Base-by-base conservation (phyloP, 352 stramenopile genomes). In the Globisporangium heterothallicum region DNA sequence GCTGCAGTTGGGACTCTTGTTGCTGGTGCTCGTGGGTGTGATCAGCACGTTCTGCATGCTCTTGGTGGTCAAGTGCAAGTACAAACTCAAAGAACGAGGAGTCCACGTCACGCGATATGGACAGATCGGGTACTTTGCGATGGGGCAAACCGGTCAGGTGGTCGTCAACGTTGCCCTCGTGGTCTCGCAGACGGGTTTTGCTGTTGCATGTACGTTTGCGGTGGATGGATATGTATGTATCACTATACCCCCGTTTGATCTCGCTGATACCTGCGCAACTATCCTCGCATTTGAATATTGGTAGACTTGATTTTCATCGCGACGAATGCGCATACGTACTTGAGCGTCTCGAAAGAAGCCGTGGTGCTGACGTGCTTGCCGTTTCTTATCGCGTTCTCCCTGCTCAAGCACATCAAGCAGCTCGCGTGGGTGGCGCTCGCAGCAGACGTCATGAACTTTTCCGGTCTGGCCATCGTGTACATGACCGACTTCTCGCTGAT, bases 241-340 rank as follows among this genome's bases (percentile, higher is more conserved):
- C 19, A 46, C 6, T n/a, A 26, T 3, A 29, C 19, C 24, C 3
- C 7, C 19, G 41, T 46, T 9, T 46, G 18, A n/a, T 24, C 41
- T 3, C 19, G 13, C 41, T 46, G 41, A 1, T 62, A 24, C 24
- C 26, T 2, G 13, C 24, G 21, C 35, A n/a, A n/a, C n/a, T n/a
- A n/a, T n/a, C n/a, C n/a, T n/a, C n/a, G n/a, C n/a, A n/a, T n/a
- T n/a, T n/a, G n/a, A n/a, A 25, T 22, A 8, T 22, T 7, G 3
- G 25, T 22, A 71, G 65, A 94, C 56, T 62, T 94, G 19, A 88
- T 92, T 58, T 94, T 94, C 53, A 91, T 94, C 41, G 69, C 76
- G 6, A 65, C 72, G 7, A 94, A 94, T 58, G 57, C 87, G 10
- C 67, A 82, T 38, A 78, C 58, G 27, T 78, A 88, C 50, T 64